phyloP scores from a whole-genome alignment of 192 early-diverging fungal species.

The Umbelopsis sp. region DNA sequence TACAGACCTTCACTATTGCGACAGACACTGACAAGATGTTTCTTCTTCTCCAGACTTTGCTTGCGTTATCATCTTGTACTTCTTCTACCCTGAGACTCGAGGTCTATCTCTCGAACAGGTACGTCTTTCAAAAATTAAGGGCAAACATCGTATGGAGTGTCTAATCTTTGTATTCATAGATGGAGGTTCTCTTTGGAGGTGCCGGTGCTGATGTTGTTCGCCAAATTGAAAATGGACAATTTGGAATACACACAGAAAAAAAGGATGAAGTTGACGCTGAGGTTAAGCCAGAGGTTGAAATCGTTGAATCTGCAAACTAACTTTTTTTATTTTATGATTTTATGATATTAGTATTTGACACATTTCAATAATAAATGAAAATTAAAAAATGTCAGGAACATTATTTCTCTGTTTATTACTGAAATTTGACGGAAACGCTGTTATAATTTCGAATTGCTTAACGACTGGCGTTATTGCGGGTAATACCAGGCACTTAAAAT shows the following conservation, averaged over 20 bases:
- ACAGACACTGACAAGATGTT: background rate
- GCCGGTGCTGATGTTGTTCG: conserved; percentile 12
- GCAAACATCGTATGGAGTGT: background rate
- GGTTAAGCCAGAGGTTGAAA: background rate
- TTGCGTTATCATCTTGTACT: conserved; percentile 52
- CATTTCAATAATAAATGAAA: no score
- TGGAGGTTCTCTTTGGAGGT: conserved; percentile 17
- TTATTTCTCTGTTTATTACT: no score
- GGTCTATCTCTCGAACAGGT: conserved; percentile 83
- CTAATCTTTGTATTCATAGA: background rate
- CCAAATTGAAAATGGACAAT: background rate
- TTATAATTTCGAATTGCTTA: no score
- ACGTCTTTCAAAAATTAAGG: background rate
- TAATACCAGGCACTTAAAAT: no score
- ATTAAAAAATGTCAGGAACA: no score
- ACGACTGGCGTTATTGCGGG: no score
- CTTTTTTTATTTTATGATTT: no score
- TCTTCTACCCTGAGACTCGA: conserved; percentile 84
- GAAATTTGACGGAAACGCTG: no score
- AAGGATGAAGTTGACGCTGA: background rate
- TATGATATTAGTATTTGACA: no score
- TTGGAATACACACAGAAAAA: background rate
- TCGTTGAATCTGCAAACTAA: background rate
- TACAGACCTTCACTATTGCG: background rate
- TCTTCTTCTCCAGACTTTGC: conserved; percentile 32